phyloP scores from a whole-genome alignment of 768 basidiomycete genomes.

The Mycena sanguinolenta region DNA sequence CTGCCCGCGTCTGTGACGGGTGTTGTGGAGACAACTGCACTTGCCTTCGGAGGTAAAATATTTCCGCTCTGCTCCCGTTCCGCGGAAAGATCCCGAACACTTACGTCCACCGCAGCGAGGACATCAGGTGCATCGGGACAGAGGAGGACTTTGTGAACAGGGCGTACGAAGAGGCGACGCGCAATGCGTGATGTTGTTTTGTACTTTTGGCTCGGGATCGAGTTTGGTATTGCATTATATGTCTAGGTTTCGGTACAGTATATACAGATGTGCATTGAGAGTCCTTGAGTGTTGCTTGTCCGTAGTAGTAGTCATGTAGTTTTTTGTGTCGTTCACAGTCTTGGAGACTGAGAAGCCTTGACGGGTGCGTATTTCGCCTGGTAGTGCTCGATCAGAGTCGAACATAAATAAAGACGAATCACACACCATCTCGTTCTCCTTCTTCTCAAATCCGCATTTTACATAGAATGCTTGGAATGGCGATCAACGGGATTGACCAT shows the following conservation, averaged over 20 bases:
- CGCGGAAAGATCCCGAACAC: not conserved
- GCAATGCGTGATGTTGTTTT: slow-evolving; percentile 5
- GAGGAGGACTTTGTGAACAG: slow-evolving; percentile 19
- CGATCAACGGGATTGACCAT: slow-evolving; percentile 25
- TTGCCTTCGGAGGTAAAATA: not conserved
- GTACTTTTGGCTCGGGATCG: no score
- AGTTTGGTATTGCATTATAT: no score
- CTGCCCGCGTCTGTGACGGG: not conserved
- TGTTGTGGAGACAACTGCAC: slow-evolving; percentile 3
- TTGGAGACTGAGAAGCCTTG: slow-evolving; percentile 40
- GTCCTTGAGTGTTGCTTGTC: slow-evolving; percentile 18
- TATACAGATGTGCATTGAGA: slow-evolving; percentile 27
- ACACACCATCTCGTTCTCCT: slow-evolving; percentile 93
- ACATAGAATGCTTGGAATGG: slow-evolving; percentile 86
- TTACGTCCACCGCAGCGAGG: not conserved
- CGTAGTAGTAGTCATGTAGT: slow-evolving; percentile 15
- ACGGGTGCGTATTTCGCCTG: slow-evolving; percentile 73
- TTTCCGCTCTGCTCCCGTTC: no score
- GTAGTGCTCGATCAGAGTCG: slow-evolving; percentile 1
- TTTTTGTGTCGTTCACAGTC: slow-evolving; percentile 24
- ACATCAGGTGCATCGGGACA: not conserved
- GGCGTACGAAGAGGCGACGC: slow-evolving; percentile 7
- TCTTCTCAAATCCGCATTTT: slow-evolving; percentile 93
- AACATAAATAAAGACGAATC: not conserved
- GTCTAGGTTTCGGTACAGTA: not conserved